phyloP scores from a whole-genome alignment of 2,329 filamentous ascomycete species.

The Colletotrichum sp. region DNA sequence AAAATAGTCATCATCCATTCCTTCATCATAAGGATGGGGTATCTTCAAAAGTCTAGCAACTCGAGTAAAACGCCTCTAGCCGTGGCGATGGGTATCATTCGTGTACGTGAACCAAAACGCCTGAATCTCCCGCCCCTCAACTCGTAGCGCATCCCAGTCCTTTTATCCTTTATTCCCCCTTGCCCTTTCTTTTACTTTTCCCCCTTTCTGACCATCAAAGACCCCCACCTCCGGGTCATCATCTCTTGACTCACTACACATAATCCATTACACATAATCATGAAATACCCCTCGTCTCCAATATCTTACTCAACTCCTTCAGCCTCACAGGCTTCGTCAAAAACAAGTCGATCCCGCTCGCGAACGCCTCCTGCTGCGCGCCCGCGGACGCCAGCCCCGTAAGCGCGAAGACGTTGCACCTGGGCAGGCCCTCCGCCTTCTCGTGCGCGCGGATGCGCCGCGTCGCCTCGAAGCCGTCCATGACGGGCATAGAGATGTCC shows the following conservation, averaged over 20 bases:
- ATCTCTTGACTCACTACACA: neutral
- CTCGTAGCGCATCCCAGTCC: neutral
- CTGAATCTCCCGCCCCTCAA: neutral
- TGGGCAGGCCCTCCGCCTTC: slow-evolving; percentile 40
- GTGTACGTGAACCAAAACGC: neutral
- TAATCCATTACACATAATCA: neutral
- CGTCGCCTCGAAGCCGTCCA: slow-evolving; percentile 58
- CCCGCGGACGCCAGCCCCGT: slow-evolving; percentile 56
- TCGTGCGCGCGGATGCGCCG: slow-evolving; percentile 56
- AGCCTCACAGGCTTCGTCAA: slow-evolving; percentile 58
- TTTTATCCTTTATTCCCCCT: neutral
- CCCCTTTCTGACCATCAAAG: neutral
- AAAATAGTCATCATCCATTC: neutral
- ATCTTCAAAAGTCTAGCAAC: neutral
- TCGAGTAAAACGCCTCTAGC: neutral
- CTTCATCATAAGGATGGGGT: neutral
- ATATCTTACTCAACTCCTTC: slow-evolving; percentile 36
- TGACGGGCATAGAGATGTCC: slow-evolving; percentile 64
- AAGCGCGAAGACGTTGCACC: slow-evolving; percentile 55
- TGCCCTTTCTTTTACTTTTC: neutral
- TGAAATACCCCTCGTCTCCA: neutral
- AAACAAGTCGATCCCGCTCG: slow-evolving; percentile 58
- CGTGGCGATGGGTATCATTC: neutral
- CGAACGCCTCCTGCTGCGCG: slow-evolving; percentile 57
- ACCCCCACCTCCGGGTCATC: too few relatives aligned